These are phyloP conservation scores for Noccaea bulbosa DNA, from an alignment of 345 rosid genomes.

Conservation along the genomic window DNA sequence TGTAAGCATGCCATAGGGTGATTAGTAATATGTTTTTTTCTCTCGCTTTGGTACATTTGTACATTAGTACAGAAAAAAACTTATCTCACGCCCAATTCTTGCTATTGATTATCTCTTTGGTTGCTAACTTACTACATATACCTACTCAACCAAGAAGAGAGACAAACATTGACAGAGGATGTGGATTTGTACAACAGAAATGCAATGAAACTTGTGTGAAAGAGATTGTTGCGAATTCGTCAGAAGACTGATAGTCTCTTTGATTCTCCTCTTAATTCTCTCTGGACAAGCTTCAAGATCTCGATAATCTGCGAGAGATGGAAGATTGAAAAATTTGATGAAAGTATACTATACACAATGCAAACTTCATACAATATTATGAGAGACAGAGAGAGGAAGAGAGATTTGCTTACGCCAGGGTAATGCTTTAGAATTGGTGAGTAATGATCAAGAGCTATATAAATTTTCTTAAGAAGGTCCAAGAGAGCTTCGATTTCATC, in stretches of 20 bases:
- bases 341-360: neutral
- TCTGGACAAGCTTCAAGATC: slow-evolving; percentile 71
- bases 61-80: slow-evolving; percentile 19
- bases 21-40: slow-evolving; percentile 17
- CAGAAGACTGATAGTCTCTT: slow-evolving; percentile 34
- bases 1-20: slow-evolving; percentile 31
- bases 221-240: neutral
- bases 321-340: neutral
- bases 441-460: slow-evolving; percentile 87
- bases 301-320: slow-evolving; percentile 61
- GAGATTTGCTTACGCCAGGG: slow-evolving; percentile 68
- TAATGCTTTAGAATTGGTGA: slow-evolving; percentile 80
- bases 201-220: slow-evolving; percentile 18
- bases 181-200: slow-evolving; percentile 18
- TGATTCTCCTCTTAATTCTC: slow-evolving; percentile 73
- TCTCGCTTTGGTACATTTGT: slow-evolving; percentile 25
- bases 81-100: slow-evolving; percentile 13
- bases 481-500: slow-evolving; percentile 71
- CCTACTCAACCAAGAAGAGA: slow-evolving; percentile 25
- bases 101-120: slow-evolving; percentile 21
- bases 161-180: neutral
- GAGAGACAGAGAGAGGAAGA: neutral
- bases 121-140: slow-evolving; percentile 4
- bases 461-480: slow-evolving; percentile 78
- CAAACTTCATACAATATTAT: neutral